Conservation (phyloP, 176 grass and related monocot species). For the Areca catechu region DNA sequence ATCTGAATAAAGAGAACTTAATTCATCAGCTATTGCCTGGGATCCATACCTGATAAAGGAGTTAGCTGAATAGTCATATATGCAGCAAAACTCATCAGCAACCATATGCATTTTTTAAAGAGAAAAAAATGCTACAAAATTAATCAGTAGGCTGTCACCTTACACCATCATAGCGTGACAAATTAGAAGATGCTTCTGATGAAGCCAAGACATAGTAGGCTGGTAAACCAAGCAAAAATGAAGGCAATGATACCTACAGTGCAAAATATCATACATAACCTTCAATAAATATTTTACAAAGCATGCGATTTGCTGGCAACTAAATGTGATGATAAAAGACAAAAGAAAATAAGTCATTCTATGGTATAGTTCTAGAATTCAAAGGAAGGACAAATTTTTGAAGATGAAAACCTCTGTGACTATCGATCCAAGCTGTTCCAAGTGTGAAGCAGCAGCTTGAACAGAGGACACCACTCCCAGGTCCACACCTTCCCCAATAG, state of each 20-base stretch:
- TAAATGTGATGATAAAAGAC: neutral
- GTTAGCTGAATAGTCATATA: too few species aligned
- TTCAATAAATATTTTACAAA: too few species aligned
- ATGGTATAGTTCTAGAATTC: too few species aligned
- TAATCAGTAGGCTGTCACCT: constrained; percentile 37
- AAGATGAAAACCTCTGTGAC: constrained; percentile 61
- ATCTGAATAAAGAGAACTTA: constrained; percentile 65
- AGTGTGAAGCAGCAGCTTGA: constrained; percentile 56
- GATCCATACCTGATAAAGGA: constrained; percentile 55
- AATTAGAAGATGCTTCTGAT: constrained; percentile 96
- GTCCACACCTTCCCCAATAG: constrained; percentile 75
- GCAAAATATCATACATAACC: neutral
- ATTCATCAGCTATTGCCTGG: constrained; percentile 53
- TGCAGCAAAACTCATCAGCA: too few species aligned
- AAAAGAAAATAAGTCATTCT: constrained; percentile 2
- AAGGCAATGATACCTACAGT: constrained; percentile 79
- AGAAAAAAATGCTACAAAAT: neutral
- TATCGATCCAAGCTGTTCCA: constrained; percentile 69
- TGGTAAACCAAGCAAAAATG: constrained; percentile 85
- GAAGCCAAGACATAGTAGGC: constrained; percentile 89
- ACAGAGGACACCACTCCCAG: constrained; percentile 61
- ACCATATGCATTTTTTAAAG: too few species aligned
- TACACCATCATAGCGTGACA: constrained; percentile 94
- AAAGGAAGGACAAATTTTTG: too few species aligned
- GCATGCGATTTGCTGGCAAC: neutral